Base-by-base conservation (phyloP, 2,329 filamentous ascomycete species). In the Aspergillus pseudoglaucus region DNA sequence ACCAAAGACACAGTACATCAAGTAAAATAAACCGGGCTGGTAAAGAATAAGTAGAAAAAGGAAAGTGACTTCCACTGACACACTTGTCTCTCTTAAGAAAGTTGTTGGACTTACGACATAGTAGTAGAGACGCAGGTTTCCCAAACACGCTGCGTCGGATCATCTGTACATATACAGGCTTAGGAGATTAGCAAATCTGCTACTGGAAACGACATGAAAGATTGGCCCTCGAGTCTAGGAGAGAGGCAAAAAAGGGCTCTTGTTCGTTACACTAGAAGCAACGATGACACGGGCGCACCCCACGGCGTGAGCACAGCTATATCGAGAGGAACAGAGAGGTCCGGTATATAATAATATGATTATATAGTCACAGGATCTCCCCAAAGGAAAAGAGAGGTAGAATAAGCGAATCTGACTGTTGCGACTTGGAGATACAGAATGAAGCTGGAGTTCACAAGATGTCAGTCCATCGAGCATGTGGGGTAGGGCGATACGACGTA, bases 41-140 rank as follows among this genome's bases (percentile, higher is more conserved):
- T 17, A 35, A 47, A 27, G 41, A 41, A 42, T 18, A 41, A 39
- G 22, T 33, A 38, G 44, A 47, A 27, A 6, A 25, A n/a, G 18
- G 38, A 18, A 30, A 33, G 35, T 22, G 18, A 17, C 25, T 12
- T 10, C 25, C 10, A 12, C 25, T 30, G 25, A 10, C 27, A 32
- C 2, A 39, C 6, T 18, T 40, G 17, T 15, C 4, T 20, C 10
- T 17, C n/a, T 27, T 46, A 49, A 47, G 50, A 51, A 55, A 45
- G 51, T 52, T 45, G 39, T 49, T 53, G 53, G 56, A 69, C 66
- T 69, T 67, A 69, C 66, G 66, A 68, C 66, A 69, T 69, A 54
- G 56, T 67, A 61, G 61, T 63, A 51, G 58, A 61, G 57, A 60
- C 54, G 53, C 53, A 56, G 52, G 56, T 52, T 58, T 59, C 55